phyloP scores from a whole-genome alignment of 805 yeast species.

The Starmerella cellae region DNA sequence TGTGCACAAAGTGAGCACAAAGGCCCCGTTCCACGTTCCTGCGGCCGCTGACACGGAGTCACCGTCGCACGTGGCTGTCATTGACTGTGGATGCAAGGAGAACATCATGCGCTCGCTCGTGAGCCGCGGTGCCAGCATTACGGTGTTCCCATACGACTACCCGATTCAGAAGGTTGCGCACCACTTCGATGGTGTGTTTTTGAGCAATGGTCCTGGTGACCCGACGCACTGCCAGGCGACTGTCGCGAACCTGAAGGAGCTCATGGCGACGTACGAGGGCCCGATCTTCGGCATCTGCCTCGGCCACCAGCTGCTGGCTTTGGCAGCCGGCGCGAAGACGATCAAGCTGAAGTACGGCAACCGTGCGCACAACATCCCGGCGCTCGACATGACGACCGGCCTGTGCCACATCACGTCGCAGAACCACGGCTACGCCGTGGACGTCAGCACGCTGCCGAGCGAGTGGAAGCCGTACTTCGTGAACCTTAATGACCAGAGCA shows the following conservation, averaged over 20 bases:
- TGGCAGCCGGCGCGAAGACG: conserved; percentile 90
- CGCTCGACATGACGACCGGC: conserved; percentile 77
- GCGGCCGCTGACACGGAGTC: conserved; percentile 26
- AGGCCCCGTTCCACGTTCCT: conserved; percentile 75
- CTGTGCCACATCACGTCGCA: conserved; percentile 96
- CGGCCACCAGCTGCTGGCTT: conserved; percentile 92
- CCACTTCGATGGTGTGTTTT: conserved; percentile 87
- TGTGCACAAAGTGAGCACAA: conserved; percentile 88
- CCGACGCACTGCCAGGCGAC: conserved; percentile 83
- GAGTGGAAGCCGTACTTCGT: conserved; percentile 81
- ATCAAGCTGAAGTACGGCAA: conserved; percentile 91
- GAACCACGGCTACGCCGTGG: conserved; percentile 97
- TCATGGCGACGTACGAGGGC: conserved; percentile 54
- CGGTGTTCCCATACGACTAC: conserved; percentile 92
- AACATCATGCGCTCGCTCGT: conserved; percentile 89
- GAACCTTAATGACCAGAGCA: conserved; percentile 87
- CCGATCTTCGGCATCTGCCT: conserved; percentile 93
- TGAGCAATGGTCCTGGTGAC: conserved; percentile 96
- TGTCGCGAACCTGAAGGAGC: conserved; percentile 54
- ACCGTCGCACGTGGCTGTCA: conserved; percentile 77
- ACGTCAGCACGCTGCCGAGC: conserved; percentile 54
- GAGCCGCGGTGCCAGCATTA: conserved; percentile 87
- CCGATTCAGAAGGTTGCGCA: conserved; percentile 83
- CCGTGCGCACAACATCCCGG: conserved; percentile 98
- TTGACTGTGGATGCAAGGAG: conserved; percentile 98